Conservation (phyloP, 2,329 filamentous ascomycete genomes). For the Daldinia sp. region DNA sequence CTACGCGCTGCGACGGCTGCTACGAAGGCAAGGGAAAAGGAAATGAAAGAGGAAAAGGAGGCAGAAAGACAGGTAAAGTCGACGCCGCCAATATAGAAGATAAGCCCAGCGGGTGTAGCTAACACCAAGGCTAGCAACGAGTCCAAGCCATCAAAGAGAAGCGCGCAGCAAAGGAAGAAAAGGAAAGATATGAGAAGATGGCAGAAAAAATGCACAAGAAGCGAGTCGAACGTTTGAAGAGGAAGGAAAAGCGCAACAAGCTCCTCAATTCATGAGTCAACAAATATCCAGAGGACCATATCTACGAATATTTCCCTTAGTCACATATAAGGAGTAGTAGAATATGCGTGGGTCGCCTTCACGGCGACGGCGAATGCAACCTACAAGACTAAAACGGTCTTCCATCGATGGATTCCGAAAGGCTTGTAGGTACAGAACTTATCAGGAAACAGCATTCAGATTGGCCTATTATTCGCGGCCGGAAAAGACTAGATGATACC, state of each 20-base stretch:
- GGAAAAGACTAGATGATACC: conserved; percentile 11
- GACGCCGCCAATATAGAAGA: conserved; percentile 12
- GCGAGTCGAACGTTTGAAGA: conserved; percentile 90
- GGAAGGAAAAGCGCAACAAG: conserved; percentile 97
- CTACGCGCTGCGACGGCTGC: conserved; percentile 76
- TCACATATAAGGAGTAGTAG: conserved; percentile 4
- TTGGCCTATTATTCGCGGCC: conserved; percentile 6
- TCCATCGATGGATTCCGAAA: conserved; percentile 2
- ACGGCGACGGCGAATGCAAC: background rate
- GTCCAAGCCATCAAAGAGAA: conserved; percentile 87
- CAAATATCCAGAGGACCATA: conserved; percentile 6
- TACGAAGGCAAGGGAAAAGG: conserved; percentile 93
- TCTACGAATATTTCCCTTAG: conserved; percentile 5
- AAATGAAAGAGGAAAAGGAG: conserved; percentile 96
- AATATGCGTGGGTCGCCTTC: background rate
- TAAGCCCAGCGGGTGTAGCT: conserved; percentile 5
- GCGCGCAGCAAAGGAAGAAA: conserved; percentile 90
- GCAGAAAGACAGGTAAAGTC: conserved; percentile 78
- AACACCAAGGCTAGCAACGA: conserved; percentile 67
- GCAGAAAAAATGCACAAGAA: conserved; percentile 98
- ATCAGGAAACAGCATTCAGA: conserved; percentile 1
- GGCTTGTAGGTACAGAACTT: conserved; percentile 1
- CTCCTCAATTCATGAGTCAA: conserved; percentile 72
- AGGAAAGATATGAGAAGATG: conserved; percentile 91
- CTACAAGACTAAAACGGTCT: background rate